Base-by-base conservation (phyloP, 2,329 filamentous ascomycete genomes). In the Phialophora macrospora region DNA sequence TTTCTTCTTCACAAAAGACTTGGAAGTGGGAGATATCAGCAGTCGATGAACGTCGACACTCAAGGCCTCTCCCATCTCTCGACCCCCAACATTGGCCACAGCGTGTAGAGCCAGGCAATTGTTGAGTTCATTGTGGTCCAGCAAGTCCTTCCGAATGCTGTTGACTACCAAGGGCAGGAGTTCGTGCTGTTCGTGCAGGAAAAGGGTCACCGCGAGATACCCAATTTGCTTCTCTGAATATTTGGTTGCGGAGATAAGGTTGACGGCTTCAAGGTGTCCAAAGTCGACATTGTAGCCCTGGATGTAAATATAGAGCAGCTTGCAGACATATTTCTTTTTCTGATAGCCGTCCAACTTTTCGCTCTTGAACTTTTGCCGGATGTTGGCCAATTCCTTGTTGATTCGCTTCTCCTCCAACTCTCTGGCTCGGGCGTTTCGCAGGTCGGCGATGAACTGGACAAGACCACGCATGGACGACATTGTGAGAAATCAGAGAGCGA, bases 241-340 rank as follows among this genome's bases (percentile, higher is more conserved):
- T 77, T 98, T 99, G 75, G 85, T 93, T 63, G 94, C 93, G 30
- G 94, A 97, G 73, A 99, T 96, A 74, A 99, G 87, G 76, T 98
- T 98, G 76, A 99, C 94, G 38, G 96, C 96, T 81, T 99, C 95
- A 72, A 99, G 88, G 77, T 99, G 95, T 63, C 95, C 95, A 79
- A 99, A 99, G 78, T 98, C 96, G 80, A 99, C 94, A 77, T 99
- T 94, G 90, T 95, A 99, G 56, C 95, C 95, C 71, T 99, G 87
- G 67, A 99, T 99, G 79, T 99, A 99, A 75, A 99, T 98, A 79
- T 99, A 99, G 68, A 99, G 84, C 72, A 99, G 87, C 88, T 99
- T 99, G 91, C 95, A 99, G 72, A 99, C 95, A 77, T 99, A 99
- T 90, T 99, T 99, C 86, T 99, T 99, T 84, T 96, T 97, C 83